Conservation (phyloP, 2,329 filamentous ascomycete genomes). For the Cryphonectria radicalis region DNA sequence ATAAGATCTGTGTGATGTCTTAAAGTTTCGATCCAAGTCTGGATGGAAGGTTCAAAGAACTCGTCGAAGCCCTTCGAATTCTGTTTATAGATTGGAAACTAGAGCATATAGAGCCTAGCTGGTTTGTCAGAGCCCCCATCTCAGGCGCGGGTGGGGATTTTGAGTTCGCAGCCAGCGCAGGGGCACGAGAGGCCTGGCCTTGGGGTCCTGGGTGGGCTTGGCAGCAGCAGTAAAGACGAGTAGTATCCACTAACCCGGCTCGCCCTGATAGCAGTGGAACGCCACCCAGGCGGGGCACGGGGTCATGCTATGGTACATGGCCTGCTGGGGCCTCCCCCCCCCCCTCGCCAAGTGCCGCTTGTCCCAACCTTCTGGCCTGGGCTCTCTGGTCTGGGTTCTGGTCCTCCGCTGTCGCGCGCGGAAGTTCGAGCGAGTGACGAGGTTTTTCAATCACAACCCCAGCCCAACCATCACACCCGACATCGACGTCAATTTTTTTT, state of each 20-base stretch:
- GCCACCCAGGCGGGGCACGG: conserved; percentile 1
- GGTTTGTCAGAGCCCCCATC: neutral
- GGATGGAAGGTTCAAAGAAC: neutral
- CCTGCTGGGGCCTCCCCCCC: neutral
- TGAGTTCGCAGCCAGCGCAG: conserved; percentile 16
- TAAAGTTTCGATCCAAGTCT: neutral
- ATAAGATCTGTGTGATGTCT: neutral
- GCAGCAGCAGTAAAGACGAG: neutral
- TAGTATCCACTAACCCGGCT: neutral
- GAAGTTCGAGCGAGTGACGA: conserved; percentile 7
- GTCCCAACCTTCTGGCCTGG: conserved; percentile 1
- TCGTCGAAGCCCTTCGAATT: neutral
- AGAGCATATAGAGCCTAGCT: neutral
- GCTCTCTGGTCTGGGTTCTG: neutral
- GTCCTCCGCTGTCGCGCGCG: conserved; percentile 9
- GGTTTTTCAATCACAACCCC: conserved; percentile 9
- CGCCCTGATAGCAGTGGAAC: neutral
- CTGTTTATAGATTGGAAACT: conserved; percentile 10
- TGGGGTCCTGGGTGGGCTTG: neutral
- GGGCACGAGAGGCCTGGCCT: neutral
- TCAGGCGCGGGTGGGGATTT: neutral
- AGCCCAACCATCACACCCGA: conserved; percentile 7
- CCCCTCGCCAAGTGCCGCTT: neutral
- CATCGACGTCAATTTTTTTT: neutral
- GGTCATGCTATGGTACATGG: neutral